phyloP scores from a whole-genome alignment of 2,329 filamentous ascomycete species.

The Epichloe baconii region DNA sequence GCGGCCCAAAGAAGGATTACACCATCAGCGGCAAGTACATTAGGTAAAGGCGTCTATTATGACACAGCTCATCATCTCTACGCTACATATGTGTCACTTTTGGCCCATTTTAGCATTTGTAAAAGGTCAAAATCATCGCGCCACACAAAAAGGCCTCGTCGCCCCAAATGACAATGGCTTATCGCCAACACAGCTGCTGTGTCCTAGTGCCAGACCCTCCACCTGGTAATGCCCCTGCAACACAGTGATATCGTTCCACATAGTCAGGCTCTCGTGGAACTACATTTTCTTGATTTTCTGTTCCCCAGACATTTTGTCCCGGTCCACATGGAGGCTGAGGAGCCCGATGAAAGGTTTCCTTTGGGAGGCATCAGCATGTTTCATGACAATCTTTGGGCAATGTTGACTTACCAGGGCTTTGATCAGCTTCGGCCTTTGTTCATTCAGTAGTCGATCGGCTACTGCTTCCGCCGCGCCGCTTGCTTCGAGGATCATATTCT shows the following conservation, averaged over 20 bases:
- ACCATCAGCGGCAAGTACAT: slow-evolving; percentile 41
- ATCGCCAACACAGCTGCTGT: background rate
- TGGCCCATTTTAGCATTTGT: too few species aligned
- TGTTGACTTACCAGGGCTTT: background rate
- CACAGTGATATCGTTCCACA: background rate
- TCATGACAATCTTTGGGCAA: background rate
- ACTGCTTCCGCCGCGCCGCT: background rate
- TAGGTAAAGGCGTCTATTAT: slow-evolving; percentile 14
- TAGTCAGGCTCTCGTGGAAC: background rate
- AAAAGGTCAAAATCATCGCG: too few species aligned
- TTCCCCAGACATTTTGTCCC: too few species aligned
- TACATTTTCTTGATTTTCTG: background rate
- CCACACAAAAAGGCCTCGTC: background rate
- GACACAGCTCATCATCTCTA: background rate
- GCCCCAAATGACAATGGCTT: background rate
- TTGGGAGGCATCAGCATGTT: background rate
- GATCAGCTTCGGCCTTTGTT: background rate
- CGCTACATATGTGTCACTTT: background rate
- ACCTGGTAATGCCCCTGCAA: background rate
- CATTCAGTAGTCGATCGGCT: background rate
- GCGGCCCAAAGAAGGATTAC: slow-evolving; percentile 64
- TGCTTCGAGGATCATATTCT: background rate
- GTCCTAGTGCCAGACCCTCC: background rate
- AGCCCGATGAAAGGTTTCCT: background rate
- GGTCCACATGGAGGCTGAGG: background rate